Conservation (phyloP, 2,329 filamentous ascomycete species). For the Esteya vermicola region DNA sequence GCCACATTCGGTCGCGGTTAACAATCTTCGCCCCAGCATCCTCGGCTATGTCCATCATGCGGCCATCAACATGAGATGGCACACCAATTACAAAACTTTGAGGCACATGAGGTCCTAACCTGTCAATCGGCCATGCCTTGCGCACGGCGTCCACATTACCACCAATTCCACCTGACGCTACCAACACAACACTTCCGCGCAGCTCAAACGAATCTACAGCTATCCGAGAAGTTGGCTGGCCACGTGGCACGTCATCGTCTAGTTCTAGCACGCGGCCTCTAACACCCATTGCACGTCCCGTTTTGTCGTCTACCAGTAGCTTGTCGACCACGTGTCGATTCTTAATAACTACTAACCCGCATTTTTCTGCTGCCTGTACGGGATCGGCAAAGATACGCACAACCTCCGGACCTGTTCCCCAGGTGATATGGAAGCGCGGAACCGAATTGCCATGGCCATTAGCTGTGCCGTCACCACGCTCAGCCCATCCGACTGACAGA, state of each 20-base stretch:
- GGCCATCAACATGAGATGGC: conserved; percentile 49
- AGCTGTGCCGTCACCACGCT: conserved; percentile 39
- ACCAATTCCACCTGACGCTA: conserved; percentile 45
- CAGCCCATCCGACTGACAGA: conserved; percentile 43
- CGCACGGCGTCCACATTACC: conserved; percentile 47
- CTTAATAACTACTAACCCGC: conserved; percentile 38
- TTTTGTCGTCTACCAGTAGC: conserved; percentile 33
- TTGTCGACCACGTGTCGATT: conserved; percentile 44
- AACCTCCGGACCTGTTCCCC: conserved; percentile 47
- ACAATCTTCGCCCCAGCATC: conserved; percentile 36
- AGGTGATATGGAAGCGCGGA: conserved; percentile 47
- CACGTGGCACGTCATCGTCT: conserved; percentile 31
- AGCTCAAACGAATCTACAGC: conserved; percentile 38
- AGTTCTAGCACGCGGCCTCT: conserved; percentile 36
- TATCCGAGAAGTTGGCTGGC: conserved; percentile 33
- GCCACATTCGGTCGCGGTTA: conserved; percentile 52
- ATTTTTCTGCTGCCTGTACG: conserved; percentile 34
- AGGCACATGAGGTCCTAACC: conserved; percentile 41
- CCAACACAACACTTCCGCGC: conserved; percentile 34
- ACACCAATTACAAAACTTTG: conserved; percentile 44
- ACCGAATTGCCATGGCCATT: conserved; percentile 49
- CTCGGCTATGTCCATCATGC: conserved; percentile 45
- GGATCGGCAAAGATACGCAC: conserved; percentile 44
- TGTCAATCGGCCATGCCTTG: conserved; percentile 40
- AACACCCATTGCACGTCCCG: conserved; percentile 37